Base-by-base conservation (phyloP, 805 yeast species). In the Saccharomycopsis selenospora region DNA sequence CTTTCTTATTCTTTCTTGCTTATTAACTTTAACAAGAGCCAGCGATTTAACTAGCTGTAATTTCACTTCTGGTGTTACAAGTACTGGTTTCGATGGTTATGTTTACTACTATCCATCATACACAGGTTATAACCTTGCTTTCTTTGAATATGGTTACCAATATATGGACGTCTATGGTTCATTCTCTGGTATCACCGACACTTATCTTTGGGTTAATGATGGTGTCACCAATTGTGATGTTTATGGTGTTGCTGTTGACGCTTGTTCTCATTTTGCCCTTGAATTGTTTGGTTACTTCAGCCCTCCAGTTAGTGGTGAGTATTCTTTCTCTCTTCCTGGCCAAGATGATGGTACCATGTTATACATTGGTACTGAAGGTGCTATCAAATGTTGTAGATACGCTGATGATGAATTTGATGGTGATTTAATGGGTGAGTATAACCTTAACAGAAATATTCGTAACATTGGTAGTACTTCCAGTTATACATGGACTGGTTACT, bases 401-500 rank as follows among this genome's bases (percentile, higher is more conserved):
- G 17, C 6, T 33, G 38, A 17, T 33, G 10, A 33, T 10, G 38
- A 33, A 5, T 5, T 33, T 10, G 38, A 33, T 20, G 38, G 38
- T 14, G 18, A 33, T 10, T 33, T 33, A 20, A 33, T 33, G 38
- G n/a, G 20, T 14, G 18, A 33, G 8, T 33, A 14, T 14, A 5
- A 6, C 38, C n/a, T 33, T 5, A 33, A 33, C 17, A 33, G 17
- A 14, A 33, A 33, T 10, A 33, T 33, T 7, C 38, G 38, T 33
- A 33, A 33, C 4, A 33, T 33, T 14, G 10, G 38, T 33, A 20
- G n/a, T 14, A 33, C 38, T 20, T 5, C 38, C n/a, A 14, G 20
- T 20, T 14, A 33, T 10, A 33, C 38, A 6, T 33, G n/a, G 20
- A 33, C 18, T 4, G 38, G 18, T 6, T 47, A 52, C 30, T 50